A percentile compares a stretch with the other conserved stretches of the same genome.
Conservation (phyloP, 805 yeast species). For the Nakazawaea holstii region DNA sequence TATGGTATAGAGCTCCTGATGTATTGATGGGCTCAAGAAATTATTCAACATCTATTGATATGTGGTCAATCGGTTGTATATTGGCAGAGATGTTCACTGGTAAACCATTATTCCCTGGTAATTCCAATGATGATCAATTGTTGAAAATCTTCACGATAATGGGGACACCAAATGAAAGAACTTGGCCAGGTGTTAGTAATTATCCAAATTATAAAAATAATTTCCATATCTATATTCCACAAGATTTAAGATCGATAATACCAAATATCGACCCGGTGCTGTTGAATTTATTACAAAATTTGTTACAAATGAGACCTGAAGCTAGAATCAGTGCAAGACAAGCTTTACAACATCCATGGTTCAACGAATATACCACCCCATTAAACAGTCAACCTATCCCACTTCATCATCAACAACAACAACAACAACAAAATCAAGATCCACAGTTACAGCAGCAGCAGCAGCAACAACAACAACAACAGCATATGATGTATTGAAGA, state of each 20-base stretch:
- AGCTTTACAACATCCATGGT: slow-evolving; percentile 72
- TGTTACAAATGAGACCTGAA: slow-evolving; percentile 59
- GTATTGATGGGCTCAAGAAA: slow-evolving; percentile 92
- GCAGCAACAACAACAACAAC: slow-evolving; percentile 11
- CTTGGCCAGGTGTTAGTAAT: slow-evolving; percentile 96
- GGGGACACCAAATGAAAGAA: slow-evolving; percentile 94
- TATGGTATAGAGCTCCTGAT: slow-evolving; percentile 98
- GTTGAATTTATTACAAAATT: slow-evolving; percentile 54
- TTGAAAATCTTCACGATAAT: slow-evolving; percentile 84
- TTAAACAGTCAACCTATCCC: slow-evolving; percentile 11
- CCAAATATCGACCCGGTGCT: slow-evolving; percentile 70
- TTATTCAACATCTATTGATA: slow-evolving; percentile 93
- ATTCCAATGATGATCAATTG: slow-evolving; percentile 93
- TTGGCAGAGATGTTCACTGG: slow-evolving; percentile 99
- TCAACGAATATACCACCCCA: slow-evolving; percentile 54
- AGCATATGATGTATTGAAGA: background rate
- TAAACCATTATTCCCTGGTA: slow-evolving; percentile 92
- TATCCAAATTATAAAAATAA: slow-evolving; percentile 82
- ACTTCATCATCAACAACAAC: slow-evolving; percentile 18
- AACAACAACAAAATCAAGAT: slow-evolving; percentile 18
- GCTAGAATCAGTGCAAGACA: slow-evolving; percentile 56
- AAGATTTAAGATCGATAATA: slow-evolving; percentile 67
- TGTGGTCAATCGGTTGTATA: slow-evolving; percentile 98
- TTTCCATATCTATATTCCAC: slow-evolving; percentile 84
- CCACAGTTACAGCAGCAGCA: slow-evolving; percentile 14